Base-by-base conservation (phyloP, 306 rosid species). In the Erythrophleum fordii region DNA sequence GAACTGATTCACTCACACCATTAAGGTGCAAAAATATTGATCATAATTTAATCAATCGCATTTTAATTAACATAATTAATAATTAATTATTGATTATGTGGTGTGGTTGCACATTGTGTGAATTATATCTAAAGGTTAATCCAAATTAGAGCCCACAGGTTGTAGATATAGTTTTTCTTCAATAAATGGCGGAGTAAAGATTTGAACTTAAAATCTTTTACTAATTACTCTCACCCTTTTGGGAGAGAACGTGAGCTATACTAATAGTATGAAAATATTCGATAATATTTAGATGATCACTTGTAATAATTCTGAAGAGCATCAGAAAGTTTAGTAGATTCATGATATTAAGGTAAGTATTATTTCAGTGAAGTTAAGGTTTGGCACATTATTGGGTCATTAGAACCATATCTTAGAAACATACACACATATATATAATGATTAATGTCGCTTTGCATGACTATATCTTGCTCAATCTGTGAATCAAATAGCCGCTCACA, bases 1-100 rank as follows among this genome's bases (percentile, higher is more conserved):
- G 91, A 89, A 89, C 90, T 70, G 77, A 89, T 89, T 91, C 93
- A 86, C 83, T 44, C 52, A 39, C 34, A 52, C 35, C 42, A 75
- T 81, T 62, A 73, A 58, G 3, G 1, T 25, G 34, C 34, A 58
- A 4, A 14, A 29, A 11, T 25, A 4, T 23, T 58, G 25, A 11
- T 58, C 35, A 8, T 58, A 25, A 22, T 56, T 20, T 56, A 56
- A 3, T 55, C 28, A 7, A 12, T 55, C n/a, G n/a, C n/a, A n/a
- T n/a, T n/a, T n/a, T 31, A 31, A 1, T 1, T 14, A 48, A 13
- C 51, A 14, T 48, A 14, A 13, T 48, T 48, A 48, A 48, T 48
- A 13, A 13, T 14, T 4, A 1, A 45, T 45, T 48, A 37, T 48
- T n/a, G n/a, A n/a, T n/a, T 76, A 61, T 76, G 44, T 59, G 34